Base-by-base conservation (phyloP, 78 protist species). In the slime mould (Dictyostelium discoideum) region DNA sequence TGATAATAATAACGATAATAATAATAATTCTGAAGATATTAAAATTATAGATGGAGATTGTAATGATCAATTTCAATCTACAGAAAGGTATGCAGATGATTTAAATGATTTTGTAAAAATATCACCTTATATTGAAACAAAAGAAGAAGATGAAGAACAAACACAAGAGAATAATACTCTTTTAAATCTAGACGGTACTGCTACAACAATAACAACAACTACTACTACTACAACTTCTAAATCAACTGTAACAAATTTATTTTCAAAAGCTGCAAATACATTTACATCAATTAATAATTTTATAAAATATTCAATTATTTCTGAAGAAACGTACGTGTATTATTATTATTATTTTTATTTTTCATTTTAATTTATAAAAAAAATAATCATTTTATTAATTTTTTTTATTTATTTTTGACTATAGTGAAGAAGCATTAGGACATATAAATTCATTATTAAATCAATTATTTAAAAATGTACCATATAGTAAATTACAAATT, bases 401-500 rank as follows among this genome's bases (percentile, higher is more conserved):
- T 42, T 42, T 42, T 42, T 42, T 42, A 5, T 42, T 42, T 42
- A 5, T 42, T 42, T 42, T 42, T 42, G n/a, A 32, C 37, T 1
- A 32, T 18, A 87, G 93, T 32, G 95, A 90, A 82, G 95, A 90
- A 37, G 95, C 95, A 82, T 82, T 90, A n/a, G 88, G 88, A 32
- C 74, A 81, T 67, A 82, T 90, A 16, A 82, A 90, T 80, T 14
- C 48, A 50, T 82, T 90, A 29, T 90, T 90, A 29, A 72, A 72
- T 44, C 48, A 80, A 54, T 83, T 90, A 73, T 90, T 90, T 72
- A 26, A 82, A 39, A 86, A 90, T 90, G 88, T 90, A 46, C 32
- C 50, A 48, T 90, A 90, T 82, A 81, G 87, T 32, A 90, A 90
- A 50, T 72, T 90, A n/a, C 87, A 90, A 67, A 72, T 90, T 39